Conservation (phyloP, 2,329 filamentous ascomycete genomes). For the Paecilomyces fulvus region DNA sequence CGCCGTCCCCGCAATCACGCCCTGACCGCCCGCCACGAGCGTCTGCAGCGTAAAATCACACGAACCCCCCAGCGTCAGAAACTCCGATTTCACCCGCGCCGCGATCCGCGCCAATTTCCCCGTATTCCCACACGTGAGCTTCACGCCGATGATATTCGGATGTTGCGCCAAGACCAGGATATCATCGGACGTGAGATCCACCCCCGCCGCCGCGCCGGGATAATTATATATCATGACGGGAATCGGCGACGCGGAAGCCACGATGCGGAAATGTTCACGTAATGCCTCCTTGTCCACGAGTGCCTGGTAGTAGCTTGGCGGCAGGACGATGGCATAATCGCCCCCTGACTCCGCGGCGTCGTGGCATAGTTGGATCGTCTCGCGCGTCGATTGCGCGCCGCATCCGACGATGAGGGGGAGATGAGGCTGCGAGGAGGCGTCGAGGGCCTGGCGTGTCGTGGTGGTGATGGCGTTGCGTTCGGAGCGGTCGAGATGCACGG, state of each 20-base stretch:
- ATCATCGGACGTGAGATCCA: slow-evolving; percentile 60
- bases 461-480: slow-evolving; percentile 62
- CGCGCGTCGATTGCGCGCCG: slow-evolving; percentile 63
- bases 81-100: slow-evolving; percentile 42
- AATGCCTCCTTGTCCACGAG: slow-evolving; percentile 55
- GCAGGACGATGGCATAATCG: slow-evolving; percentile 67
- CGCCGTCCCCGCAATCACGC: slow-evolving; percentile 77
- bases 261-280: slow-evolving; percentile 56
- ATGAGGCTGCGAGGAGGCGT: slow-evolving; percentile 54
- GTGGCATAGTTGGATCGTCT: slow-evolving; percentile 60
- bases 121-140: slow-evolving; percentile 66
- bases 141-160: slow-evolving; percentile 60
- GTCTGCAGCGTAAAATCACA: slow-evolving; percentile 83
- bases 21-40: slow-evolving; percentile 66
- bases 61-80: slow-evolving; percentile 82
- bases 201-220: slow-evolving; percentile 56
- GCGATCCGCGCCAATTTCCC: slow-evolving; percentile 61
- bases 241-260: slow-evolving; percentile 52
- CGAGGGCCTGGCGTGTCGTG: slow-evolving; percentile 61
- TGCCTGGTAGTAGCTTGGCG: slow-evolving; percentile 66
- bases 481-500: slow-evolving; percentile 63
- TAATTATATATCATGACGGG: slow-evolving; percentile 68
- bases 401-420: slow-evolving; percentile 70
- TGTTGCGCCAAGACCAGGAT: slow-evolving; percentile 51
- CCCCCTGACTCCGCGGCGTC: slow-evolving; percentile 63